A percentile compares a stretch with the other conserved stretches of the same genome.
Evolutionary conservation across 768 basidiomycete genomes (phyloP).

Genomic region (Mycena alexandri): DNA sequence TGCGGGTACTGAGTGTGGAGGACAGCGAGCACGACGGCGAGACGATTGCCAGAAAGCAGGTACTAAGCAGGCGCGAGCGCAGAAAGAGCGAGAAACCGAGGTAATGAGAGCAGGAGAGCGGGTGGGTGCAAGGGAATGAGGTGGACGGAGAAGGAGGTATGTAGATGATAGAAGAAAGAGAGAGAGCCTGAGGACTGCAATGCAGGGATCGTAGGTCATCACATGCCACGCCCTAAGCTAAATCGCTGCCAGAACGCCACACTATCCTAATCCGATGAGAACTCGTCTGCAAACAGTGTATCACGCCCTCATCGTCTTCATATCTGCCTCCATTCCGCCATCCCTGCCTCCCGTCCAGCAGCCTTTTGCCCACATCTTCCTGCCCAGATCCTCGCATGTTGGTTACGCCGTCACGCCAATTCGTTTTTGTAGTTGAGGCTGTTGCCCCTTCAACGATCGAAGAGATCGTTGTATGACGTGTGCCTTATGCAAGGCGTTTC

Average conservation of each 20-base stretch:
- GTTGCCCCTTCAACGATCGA: conserved; percentile 18
- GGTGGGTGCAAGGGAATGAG: conserved; percentile 4
- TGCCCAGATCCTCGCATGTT: background rate
- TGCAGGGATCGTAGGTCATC: background rate
- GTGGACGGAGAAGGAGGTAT: background rate
- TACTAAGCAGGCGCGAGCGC: too few relatives aligned
- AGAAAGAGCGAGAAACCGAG: conserved; percentile 31
- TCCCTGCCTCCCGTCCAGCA: background rate
- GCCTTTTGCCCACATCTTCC: background rate
- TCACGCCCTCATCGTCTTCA: background rate
- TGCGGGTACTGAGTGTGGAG: background rate
- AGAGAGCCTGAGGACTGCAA: background rate
- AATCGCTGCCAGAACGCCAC: conserved; percentile 9
- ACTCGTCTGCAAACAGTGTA: background rate
- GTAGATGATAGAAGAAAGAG: conserved; percentile 15
- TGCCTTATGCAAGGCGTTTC: conserved; percentile 16
- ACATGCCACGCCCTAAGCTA: conserved; percentile 13
- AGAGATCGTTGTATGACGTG: conserved; percentile 21
- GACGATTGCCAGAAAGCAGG: conserved; percentile 33
- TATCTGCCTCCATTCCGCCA: background rate
- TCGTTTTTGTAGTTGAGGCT: conserved; percentile 16
- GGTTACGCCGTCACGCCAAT: conserved; percentile 9
- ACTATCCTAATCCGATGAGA: conserved; percentile 25
- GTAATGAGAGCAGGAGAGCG: conserved; percentile 19
- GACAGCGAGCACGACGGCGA: background rate